Percentiles rank a stretch among this genome's conserved stretches.
phyloP scores from a whole-genome alignment of 2,329 filamentous ascomycete genomes.

The Diaporthe citri region DNA sequence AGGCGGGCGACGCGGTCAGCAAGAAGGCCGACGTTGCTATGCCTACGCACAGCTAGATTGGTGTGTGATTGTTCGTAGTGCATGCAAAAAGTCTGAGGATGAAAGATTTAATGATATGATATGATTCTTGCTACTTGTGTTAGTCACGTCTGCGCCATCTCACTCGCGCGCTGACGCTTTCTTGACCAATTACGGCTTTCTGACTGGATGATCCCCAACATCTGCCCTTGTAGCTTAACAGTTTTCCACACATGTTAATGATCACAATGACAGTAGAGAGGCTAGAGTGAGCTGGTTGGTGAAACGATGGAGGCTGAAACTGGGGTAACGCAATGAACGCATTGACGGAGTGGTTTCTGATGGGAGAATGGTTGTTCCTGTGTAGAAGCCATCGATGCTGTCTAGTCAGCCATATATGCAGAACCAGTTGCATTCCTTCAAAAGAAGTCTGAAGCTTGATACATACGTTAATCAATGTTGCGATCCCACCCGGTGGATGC shows the following conservation, averaged over 20 bases:
- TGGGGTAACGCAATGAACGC: not conserved
- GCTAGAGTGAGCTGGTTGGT: not conserved
- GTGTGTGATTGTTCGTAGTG: constrained; percentile 59
- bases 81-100: constrained; percentile 27
- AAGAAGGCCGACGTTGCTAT: constrained; percentile 80
- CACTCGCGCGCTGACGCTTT: not conserved
- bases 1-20: constrained; percentile 78
- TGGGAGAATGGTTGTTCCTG: not conserved
- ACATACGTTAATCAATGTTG: no score
- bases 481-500: constrained; percentile 6
- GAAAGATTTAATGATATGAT: not conserved
- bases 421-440: not conserved
- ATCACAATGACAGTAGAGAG: not conserved
- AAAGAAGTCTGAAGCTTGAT: no score
- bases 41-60: constrained; percentile 58
- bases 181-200: not conserved
- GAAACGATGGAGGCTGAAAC: not conserved
- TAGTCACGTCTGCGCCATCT: not conserved
- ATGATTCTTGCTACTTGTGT: not conserved
- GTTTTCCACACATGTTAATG: not conserved
- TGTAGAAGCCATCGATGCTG: not conserved
- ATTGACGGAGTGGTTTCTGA: no score
- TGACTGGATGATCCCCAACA: not conserved
- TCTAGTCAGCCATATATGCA: not conserved
- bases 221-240: not conserved